Conservation (phyloP, 129 eudicot species). For the Gnaphalium uliginosum region DNA sequence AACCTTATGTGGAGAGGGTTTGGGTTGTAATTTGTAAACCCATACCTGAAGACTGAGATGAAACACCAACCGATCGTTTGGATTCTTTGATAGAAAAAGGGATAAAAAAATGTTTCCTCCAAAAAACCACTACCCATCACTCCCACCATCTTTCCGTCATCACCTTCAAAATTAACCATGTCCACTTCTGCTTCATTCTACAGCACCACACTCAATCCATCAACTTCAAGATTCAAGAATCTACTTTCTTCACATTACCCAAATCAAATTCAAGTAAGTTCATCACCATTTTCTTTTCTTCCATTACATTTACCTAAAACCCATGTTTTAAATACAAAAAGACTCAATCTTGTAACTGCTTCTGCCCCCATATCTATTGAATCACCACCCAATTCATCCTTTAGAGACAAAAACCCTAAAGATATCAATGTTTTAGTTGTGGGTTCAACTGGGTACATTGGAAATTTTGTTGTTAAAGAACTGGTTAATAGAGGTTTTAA, state of each 20-base stretch:
- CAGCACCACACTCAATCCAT: constrained; percentile 43
- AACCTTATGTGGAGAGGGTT: background rate
- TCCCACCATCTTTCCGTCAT: background rate
- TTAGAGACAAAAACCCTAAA: constrained; percentile 63
- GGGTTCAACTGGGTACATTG: constrained; percentile 96
- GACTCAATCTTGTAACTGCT: constrained; percentile 36
- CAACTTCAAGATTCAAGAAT: constrained; percentile 44
- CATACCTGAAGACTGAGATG: background rate
- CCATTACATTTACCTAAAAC: constrained; percentile 34
- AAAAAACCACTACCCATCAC: constrained; percentile 13
- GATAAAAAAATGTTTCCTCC: constrained; percentile 28
- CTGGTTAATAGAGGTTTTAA: constrained; percentile 84
- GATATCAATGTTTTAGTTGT: constrained; percentile 85
- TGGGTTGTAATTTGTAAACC: background rate
- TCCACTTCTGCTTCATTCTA: constrained; percentile 47
- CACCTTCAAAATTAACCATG: constrained; percentile 40
- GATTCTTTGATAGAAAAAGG: constrained; percentile 27
- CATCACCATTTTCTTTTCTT: constrained; percentile 41
- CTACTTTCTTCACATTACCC: constrained; percentile 40
- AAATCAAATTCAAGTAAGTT: constrained; percentile 51
- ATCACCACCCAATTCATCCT: constrained; percentile 50
- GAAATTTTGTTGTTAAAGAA: constrained; percentile 80
- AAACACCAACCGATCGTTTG: constrained; percentile 38
- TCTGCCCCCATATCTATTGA: constrained; percentile 38
- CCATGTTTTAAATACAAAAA: constrained; percentile 34